Percentiles rank a stretch among this genome's conserved stretches.
Evolutionary conservation across 2,329 filamentous ascomycete species (phyloP).

Genomic region (Trichoderma sp.): DNA sequence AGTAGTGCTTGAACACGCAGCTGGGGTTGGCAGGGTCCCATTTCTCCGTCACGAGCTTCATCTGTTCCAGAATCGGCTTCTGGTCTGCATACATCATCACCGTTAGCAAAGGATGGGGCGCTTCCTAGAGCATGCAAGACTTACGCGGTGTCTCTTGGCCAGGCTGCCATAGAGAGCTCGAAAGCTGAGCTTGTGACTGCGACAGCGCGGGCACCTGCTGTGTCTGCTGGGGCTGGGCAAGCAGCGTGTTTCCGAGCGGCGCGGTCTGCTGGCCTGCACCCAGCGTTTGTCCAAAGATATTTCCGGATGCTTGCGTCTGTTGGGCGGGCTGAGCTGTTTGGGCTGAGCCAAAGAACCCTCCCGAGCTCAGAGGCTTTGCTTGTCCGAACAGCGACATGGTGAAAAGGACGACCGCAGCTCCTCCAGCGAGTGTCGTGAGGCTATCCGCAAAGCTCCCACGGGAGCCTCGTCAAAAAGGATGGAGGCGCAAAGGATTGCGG

Average conservation of each 20-base stretch:
- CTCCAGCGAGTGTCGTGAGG: constrained; percentile 5
- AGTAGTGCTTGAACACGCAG: constrained; percentile 78
- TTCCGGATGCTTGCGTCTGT: constrained; percentile 25
- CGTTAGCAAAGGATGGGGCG: neutral
- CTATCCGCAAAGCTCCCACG: constrained; percentile 20
- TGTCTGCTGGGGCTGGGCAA: constrained; percentile 40
- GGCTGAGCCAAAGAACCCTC: constrained; percentile 40
- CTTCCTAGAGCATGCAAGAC: constrained; percentile 22
- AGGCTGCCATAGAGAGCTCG: constrained; percentile 53
- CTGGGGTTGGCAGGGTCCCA: constrained; percentile 68
- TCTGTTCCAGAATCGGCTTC: constrained; percentile 73
- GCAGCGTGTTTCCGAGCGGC: constrained; percentile 31
- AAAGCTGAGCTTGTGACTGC: constrained; percentile 47
- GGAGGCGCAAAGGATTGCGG: neutral
- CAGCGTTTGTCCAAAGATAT: constrained; percentile 34
- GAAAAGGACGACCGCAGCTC: constrained; percentile 1
- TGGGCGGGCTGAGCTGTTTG: constrained; percentile 36
- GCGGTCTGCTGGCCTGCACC: constrained; percentile 39
- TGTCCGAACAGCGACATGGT: constrained; percentile 43
- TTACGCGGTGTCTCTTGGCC: constrained; percentile 50
- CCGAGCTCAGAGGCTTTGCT: constrained; percentile 35
- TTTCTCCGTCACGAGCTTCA: constrained; percentile 66
- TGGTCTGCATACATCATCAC: constrained; percentile 43
- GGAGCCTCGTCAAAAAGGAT: constrained; percentile 8
- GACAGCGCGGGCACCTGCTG: constrained; percentile 44